Percentiles rank a stretch among this genome's conserved stretches.
These are phyloP conservation scores for Claviceps purpurea DNA, from an alignment of 2,329 filamentous ascomycete genomes.

Conservation along the genomic window DNA sequence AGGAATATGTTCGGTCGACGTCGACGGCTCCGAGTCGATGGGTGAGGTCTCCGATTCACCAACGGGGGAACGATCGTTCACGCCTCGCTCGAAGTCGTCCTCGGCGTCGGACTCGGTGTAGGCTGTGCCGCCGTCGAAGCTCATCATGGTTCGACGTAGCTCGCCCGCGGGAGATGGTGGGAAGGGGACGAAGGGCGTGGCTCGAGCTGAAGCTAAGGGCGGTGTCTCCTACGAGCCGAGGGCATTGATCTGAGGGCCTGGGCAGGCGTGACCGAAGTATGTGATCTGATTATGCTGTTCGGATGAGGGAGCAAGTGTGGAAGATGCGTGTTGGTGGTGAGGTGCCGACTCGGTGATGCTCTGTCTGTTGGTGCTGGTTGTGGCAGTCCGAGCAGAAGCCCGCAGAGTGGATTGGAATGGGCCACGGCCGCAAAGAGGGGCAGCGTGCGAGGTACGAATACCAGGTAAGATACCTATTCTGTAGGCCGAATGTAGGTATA, in stretches of 20 bases:
- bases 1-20: conserved; percentile 60
- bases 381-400: no score
- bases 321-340: not conserved
- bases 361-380: not conserved
- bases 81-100: conserved; percentile 69
- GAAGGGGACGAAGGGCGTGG: not conserved
- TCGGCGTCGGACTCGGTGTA: conserved; percentile 73
- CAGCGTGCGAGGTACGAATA: no score
- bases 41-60: conserved; percentile 57
- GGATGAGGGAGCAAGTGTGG: not conserved
- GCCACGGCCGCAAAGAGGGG: no score
- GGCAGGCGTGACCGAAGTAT: not conserved
- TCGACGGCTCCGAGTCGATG: conserved; percentile 59
- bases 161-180: not conserved
- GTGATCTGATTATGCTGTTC: not conserved
- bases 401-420: no score
- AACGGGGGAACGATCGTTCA: conserved; percentile 53
- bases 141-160: conserved; percentile 28
- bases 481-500: no score
- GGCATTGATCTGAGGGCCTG: not conserved
- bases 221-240: not conserved
- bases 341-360: not conserved
- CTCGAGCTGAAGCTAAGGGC: not conserved
- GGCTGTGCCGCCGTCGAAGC: conserved; percentile 51
- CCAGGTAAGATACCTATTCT: no score